Percentiles rank a stretch among this genome's conserved stretches.
Conservation (phyloP, 495 filamentous ascomycete species). For the Amphirosellinia nigrospora region DNA sequence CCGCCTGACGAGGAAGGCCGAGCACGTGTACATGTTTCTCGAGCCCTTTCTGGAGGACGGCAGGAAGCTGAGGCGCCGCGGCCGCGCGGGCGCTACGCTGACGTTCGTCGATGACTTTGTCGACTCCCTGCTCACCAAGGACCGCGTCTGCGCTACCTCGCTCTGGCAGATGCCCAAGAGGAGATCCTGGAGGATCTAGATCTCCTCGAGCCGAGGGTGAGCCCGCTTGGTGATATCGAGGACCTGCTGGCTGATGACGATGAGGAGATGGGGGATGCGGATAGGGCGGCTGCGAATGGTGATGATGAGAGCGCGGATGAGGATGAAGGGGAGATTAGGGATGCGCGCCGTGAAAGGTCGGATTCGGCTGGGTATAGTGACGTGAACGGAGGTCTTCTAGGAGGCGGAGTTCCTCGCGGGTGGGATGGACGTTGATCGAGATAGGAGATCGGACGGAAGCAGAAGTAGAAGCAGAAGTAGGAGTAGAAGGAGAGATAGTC, state of each 20-base stretch:
- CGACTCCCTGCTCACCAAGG: conserved; percentile 88
- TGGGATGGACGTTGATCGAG: conserved; percentile 46
- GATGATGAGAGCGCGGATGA: conserved; percentile 12
- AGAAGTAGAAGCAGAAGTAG: conserved; percentile 13
- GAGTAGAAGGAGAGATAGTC: conserved; percentile 1
- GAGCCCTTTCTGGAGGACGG: conserved; percentile 85
- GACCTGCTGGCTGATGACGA: conserved; percentile 72
- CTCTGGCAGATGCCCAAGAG: conserved; percentile 89
- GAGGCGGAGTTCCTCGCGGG: conserved; percentile 33
- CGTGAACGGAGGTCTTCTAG: conserved; percentile 25
- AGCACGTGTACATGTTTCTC: conserved; percentile 77
- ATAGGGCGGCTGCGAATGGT: conserved; percentile 29
- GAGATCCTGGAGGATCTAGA: conserved; percentile 89
- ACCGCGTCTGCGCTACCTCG: conserved; percentile 88
- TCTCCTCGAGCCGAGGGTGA: conserved; percentile 81
- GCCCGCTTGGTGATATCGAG: conserved; percentile 85
- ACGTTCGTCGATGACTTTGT: conserved; percentile 93
- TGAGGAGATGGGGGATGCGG: conserved; percentile 26
- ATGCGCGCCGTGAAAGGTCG: conserved; percentile 32
- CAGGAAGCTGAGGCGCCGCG: conserved; percentile 79
- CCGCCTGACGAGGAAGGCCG: conserved; percentile 82
- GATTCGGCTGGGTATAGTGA: conserved; percentile 22
- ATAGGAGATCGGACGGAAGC: conserved; percentile 26
- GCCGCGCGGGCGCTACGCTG: conserved; percentile 71
- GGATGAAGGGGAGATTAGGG: conserved; percentile 33